Base-by-base conservation (phyloP, 2,329 filamentous ascomycete species). In the Aspergillus sp. region DNA sequence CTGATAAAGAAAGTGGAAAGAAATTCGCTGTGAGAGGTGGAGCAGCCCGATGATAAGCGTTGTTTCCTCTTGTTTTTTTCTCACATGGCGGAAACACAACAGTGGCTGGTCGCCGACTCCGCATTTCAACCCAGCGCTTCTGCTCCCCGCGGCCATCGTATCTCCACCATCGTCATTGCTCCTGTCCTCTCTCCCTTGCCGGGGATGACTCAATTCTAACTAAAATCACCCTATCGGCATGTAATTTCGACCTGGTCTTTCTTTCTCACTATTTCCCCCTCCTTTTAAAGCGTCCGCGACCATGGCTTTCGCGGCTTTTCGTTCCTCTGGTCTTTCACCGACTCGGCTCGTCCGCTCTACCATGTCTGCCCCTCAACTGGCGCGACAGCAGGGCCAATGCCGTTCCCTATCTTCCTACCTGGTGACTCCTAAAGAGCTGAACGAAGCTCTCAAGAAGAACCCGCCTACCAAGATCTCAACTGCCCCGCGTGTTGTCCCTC, bases 381-480 rank as follows among this genome's bases (percentile, higher is more conserved):
- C 50, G 32, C 44, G 44, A 36, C 50, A 51, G 27, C 57, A 70
- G 60, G 58, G 65, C 36, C 59, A 71, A 49, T 70, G 67, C 43
- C 76, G 78, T 42, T 73, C 72, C 13, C 83, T 95, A 61, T 85
- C 83, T 47, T 87, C 85, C 43, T 97, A 95, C 67, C 77, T 97
- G 50, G 85, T 98, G 60, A 85, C 88, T 2, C 91, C 93, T 1
- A 79, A 82, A 49, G 85, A 96, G 68, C 83, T 97, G 45, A 71
- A 85, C 61, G 80, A 86, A 52, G 90, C 90, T 40, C 77, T 98
- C 40, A 84, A 86, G 67, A 86, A 85, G 70, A 94, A 91, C 66
- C 79, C 89, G 4, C 79, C 85, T 9, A 86, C 85, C 42, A 82
- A 85, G 49, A 86, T 91, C 57, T 89, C 87, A 47, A 86, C 88